These are phyloP conservation scores for Sindora glabra DNA, from an alignment of 306 rosid species.

Conservation along the genomic window DNA sequence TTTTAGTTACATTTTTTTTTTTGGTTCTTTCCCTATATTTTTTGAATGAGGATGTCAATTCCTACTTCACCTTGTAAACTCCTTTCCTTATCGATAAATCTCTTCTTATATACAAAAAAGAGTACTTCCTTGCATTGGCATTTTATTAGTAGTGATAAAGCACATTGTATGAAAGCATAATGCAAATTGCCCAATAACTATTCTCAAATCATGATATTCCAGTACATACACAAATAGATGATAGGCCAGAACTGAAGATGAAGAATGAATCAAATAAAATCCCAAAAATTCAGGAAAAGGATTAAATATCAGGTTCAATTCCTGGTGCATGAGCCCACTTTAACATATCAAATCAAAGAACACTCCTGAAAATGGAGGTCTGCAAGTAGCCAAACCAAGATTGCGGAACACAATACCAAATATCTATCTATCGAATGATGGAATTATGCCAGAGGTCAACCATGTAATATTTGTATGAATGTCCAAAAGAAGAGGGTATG, in stretches of 20 bases:
- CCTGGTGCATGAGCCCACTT: background rate
- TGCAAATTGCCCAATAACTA: too few relatives aligned
- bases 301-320: background rate
- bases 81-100: too few relatives aligned
- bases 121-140: background rate
- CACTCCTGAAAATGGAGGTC: background rate
- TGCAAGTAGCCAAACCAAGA: background rate
- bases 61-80: too few relatives aligned
- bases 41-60: too few relatives aligned
- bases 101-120: too few relatives aligned
- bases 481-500: constrained; percentile 8
- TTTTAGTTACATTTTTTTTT: too few relatives aligned
- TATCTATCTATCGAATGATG: constrained; percentile 3
- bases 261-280: background rate
- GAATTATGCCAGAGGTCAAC: constrained; percentile 6
- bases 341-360: too few relatives aligned
- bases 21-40: too few relatives aligned
- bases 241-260: too few relatives aligned
- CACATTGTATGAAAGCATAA: too few relatives aligned
- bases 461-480: background rate
- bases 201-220: background rate
- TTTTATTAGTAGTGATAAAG: background rate
- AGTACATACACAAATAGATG: too few relatives aligned
- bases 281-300: background rate
- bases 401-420: background rate